Evolutionary conservation across 2,329 filamentous ascomycete species (phyloP).

Genomic region (Nemania serpens): DNA sequence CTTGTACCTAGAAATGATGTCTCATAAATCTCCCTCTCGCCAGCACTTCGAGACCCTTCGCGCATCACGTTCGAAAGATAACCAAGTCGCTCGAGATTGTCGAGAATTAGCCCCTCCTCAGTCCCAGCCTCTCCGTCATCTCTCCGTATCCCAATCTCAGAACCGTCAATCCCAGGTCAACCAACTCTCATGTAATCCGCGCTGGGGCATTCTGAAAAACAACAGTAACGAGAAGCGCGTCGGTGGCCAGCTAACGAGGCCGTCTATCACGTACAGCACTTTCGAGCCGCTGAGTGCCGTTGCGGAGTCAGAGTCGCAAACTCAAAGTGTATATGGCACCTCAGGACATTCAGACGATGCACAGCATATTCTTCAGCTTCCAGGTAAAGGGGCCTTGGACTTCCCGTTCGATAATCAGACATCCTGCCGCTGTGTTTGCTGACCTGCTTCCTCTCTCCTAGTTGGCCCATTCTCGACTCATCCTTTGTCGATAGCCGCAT

Average conservation of each 20-base stretch:
- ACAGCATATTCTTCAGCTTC: slow-evolving; percentile 33
- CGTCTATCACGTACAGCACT: slow-evolving; percentile 35
- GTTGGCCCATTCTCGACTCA: slow-evolving; percentile 36
- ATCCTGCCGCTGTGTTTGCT: background rate
- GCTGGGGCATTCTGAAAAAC: slow-evolving; percentile 26
- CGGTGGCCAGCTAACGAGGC: slow-evolving; percentile 33
- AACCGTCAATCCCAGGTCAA: slow-evolving; percentile 37
- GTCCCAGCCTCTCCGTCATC: slow-evolving; percentile 36
- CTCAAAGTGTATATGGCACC: slow-evolving; percentile 20
- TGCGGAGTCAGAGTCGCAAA: slow-evolving; percentile 35
- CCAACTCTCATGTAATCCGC: slow-evolving; percentile 20
- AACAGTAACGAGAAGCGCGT: slow-evolving; percentile 25
- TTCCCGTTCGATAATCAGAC: background rate
- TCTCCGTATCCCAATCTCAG: slow-evolving; percentile 39
- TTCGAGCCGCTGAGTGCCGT: slow-evolving; percentile 41
- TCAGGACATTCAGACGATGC: slow-evolving; percentile 26
- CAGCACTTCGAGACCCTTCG: slow-evolving; percentile 35
- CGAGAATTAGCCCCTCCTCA: slow-evolving; percentile 21
- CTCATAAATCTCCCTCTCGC: slow-evolving; percentile 29
- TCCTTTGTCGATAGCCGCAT: slow-evolving; percentile 37
- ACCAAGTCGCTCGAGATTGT: slow-evolving; percentile 26
- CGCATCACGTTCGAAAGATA: slow-evolving; percentile 34
- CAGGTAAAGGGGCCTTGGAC: slow-evolving; percentile 32
- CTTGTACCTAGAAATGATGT: slow-evolving; percentile 33
- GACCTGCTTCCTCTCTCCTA: slow-evolving; percentile 25